Evolutionary conservation across 805 yeast genomes (phyloP), one percentile per base, ranked within the genome.

Genomic region (Ogataea salicorniae): DNA sequence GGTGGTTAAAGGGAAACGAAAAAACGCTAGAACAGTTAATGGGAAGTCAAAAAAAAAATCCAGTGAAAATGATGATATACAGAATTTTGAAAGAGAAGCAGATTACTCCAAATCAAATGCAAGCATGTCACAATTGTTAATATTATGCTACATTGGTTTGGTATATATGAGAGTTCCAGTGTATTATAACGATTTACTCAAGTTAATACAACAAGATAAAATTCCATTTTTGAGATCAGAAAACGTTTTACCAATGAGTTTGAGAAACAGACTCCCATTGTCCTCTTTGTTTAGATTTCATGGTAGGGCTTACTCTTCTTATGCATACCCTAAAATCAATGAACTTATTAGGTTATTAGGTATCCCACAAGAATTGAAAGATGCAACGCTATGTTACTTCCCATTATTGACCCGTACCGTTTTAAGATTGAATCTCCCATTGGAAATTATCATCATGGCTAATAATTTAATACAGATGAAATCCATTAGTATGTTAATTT

Each of bases 91-190:
- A 26, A 26, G 31, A 26, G 31, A 26, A 26, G 31, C 31, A 26
- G 31, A 26, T 11, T 26, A 26, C 31, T 26, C 31, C 9, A 26
- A 26, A 26, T 26, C 9, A 11, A 26, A 26, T 9, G 13, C 3
- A n/a, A 38, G 34, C 20, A 14, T 20, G 16, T 43, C 37, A 15
- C 31, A 45, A 5, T 54, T 20, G 42, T 51, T 11, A 58, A 59
- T 41, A 41, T 68, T 82, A 1, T 63, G 80, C 17, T 83, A 82
- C 58, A 47, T 81, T 42, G 77, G 82, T 2, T 58, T 76, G n/a
- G 51, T 76, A 8, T 71, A 73, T 47, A 54, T 80, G 51, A 68
- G 72, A 29, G 49, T 72, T 18, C 85, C 88, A 0, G 52, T 83
- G 1, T 79, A 75, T 56, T 52, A 75, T 5, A 62, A 65, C 46